These are phyloP conservation scores for Dioscorea cayenensis DNA, from an alignment of 116 monocot genomes.

Conservation along the genomic window DNA sequence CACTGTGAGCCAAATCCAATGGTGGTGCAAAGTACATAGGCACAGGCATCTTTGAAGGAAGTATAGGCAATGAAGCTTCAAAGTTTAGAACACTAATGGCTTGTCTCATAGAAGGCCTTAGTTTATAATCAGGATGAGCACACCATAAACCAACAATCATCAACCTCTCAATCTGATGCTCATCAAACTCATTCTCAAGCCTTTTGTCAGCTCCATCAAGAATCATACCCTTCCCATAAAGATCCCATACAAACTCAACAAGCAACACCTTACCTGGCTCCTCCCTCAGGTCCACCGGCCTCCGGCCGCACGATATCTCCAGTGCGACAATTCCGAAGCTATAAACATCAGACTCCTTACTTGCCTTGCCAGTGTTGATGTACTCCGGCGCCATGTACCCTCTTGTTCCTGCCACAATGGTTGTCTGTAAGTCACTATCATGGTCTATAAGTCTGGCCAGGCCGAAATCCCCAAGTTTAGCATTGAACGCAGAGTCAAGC, in stretches of 20 bases:
- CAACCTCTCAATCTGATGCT: background rate
- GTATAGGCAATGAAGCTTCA: background rate
- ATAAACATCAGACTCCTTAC: slow-evolving; percentile 3
- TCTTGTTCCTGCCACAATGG: background rate
- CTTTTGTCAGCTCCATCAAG: background rate
- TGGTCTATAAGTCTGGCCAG: background rate
- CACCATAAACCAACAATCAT: background rate
- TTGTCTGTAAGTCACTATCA: background rate
- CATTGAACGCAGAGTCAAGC: background rate
- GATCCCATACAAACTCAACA: background rate
- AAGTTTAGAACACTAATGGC: background rate
- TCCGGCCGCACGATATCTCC: background rate
- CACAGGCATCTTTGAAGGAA: background rate
- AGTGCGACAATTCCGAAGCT: background rate
- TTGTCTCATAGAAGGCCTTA: background rate
- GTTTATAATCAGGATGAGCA: background rate
- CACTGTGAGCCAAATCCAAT: no score
- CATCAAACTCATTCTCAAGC: background rate
- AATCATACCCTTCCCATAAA: background rate
- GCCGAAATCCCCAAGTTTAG: slow-evolving; percentile 6
- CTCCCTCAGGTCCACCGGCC: background rate
- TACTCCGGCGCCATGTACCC: slow-evolving; percentile 4
- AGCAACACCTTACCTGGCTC: background rate
- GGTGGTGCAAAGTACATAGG: background rate
- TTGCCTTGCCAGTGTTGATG: background rate